Evolutionary conservation across 2,329 filamentous ascomycete genomes (phyloP), one percentile per base, ranked within the genome.

Genomic region (Basipetospora sp.): DNA sequence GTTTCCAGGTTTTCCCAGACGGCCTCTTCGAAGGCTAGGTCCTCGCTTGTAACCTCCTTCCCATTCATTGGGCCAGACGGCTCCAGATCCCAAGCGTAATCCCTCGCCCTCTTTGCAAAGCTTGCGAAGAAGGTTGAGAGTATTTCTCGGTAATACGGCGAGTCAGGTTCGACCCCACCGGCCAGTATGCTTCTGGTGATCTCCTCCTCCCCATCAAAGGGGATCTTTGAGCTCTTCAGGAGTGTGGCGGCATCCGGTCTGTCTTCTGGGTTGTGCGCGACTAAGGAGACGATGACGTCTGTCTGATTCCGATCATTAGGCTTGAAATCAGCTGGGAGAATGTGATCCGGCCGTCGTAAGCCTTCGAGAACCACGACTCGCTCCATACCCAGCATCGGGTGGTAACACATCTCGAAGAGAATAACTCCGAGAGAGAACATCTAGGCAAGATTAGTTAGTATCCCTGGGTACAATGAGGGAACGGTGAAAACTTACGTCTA

Each of bases 351-450:
- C 46, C 76, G 69, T 32, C 84, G 72, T 30, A 94, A 66, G 39
- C 70, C 63, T 37, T 79, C 70, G 19, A 94, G 65, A 4, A 77
- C 70, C 36, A 67, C 58, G 2, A 70, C 71, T 44, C 75, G 68
- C 48, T 79, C 69, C 72, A 79, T 78, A 4, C 74, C 74, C 9
- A 77, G 64, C 58, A 78, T 71, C 1, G 73, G 66, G 25, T 64
- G 58, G 45, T 77, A 87, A 50, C 82, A 92, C 90, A 98, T 98
- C 57, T 98, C 90, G 47, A 94, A 96, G 60, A 98, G 93, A 41
- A 98, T 96, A 44, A 98, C 82, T 0, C 90, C 90, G 30, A 98
- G 67, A 0, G 88, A 94, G 53, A 90, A 98, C 88, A 98, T 96
- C 70, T 77, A 40, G 1, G 26, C 26, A 5, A 1, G 6, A n/a